Evolutionary conservation across 192 early-diverging fungal genomes (phyloP), one percentile per base, ranked within the genome.

Genomic region (Coemansia sp.): DNA sequence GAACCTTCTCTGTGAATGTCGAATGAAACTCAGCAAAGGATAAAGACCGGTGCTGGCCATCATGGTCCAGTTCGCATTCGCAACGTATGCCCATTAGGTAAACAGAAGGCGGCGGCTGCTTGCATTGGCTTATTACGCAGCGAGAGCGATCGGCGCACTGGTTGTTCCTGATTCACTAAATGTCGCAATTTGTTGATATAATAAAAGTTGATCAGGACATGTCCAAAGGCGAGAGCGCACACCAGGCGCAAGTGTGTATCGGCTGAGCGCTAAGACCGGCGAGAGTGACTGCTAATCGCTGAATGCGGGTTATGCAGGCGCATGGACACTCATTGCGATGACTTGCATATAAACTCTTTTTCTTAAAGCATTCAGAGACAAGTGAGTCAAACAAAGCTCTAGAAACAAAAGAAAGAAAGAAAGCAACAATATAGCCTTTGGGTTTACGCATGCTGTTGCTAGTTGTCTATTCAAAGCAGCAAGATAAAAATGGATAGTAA

Each of bases 51-150:
- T 1, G 22, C 27, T 49, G 46, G 46, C 27, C 22, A 8, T 14
- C 6, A 29, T 24, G 14, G 46, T 24, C 46, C 24, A 12, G 10
- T 29, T 25, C 10, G 46, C 46, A 49, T 49, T 49, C 46, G 46
- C 46, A 49, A 11, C 27, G 46, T 49, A 20, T 49, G 46, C 2
- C 46, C 8, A 3, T 49, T 6, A 49, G 9, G 46, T 49, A 24
- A 49, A 24, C 3, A 27, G 46, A 27, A n/a, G n/a, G 11, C 46
- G 24, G 17, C 46, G n/a, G 9, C 24, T 24, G 46, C 46, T 49
- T 49, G 46, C 46, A 49, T 49, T 24, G 24, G 25, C 46, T 24
- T 49, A 49, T 49, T 49, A 49, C 27, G 46, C 46, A 49, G 24
- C 25, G 24, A 12, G 22, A n/a, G 2, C 14, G 46, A 49, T 20